A percentile compares a stretch with the other conserved stretches of the same genome.
phyloP scores from a whole-genome alignment of 1,284 basidiomycete genomes.

The Flammula alnicola region DNA sequence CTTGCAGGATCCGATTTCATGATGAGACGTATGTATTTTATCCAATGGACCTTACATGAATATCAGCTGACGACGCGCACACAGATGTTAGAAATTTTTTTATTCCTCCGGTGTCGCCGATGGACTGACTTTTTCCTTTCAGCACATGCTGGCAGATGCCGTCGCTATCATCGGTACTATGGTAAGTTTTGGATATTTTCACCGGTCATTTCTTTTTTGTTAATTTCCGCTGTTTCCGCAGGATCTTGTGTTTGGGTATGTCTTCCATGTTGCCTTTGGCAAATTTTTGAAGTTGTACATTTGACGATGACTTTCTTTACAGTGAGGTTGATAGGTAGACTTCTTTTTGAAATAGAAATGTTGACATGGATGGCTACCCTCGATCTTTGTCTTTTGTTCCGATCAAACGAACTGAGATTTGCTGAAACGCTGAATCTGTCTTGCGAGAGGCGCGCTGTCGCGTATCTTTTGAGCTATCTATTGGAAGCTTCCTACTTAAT shows the following conservation, averaged over 20 bases:
- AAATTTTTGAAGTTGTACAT: constrained; percentile 1
- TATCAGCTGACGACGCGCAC: constrained; percentile 11
- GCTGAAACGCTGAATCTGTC: no score
- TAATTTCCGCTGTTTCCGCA: constrained; percentile 19
- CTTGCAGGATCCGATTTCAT: constrained; percentile 93
- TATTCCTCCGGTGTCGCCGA: constrained; percentile 15
- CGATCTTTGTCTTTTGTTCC: no score
- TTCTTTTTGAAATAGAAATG: constrained; percentile 24
- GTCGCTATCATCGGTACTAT: constrained; percentile 95
- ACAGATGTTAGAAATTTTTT: constrained; percentile 58
- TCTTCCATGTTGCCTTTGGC: constrained; percentile 3
- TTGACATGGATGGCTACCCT: no score
- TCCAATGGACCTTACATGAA: constrained; percentile 14
- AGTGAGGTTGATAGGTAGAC: constrained; percentile 52
- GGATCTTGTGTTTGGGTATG: constrained; percentile 50
- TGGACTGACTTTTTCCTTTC: constrained; percentile 32
- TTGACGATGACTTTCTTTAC: constrained; percentile 6
- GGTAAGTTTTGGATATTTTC: constrained; percentile 50
- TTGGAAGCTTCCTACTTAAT: no score
- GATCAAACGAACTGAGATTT: no score
- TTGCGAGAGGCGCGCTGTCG: no score
- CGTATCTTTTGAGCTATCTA: no score
- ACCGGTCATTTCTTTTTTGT: constrained; percentile 14
- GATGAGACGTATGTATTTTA: constrained; percentile 75
- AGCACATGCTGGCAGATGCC: constrained; percentile 91